These are phyloP conservation scores for Agaricus subrufescens DNA, from an alignment of 768 basidiomycete species.

Conservation along the genomic window DNA sequence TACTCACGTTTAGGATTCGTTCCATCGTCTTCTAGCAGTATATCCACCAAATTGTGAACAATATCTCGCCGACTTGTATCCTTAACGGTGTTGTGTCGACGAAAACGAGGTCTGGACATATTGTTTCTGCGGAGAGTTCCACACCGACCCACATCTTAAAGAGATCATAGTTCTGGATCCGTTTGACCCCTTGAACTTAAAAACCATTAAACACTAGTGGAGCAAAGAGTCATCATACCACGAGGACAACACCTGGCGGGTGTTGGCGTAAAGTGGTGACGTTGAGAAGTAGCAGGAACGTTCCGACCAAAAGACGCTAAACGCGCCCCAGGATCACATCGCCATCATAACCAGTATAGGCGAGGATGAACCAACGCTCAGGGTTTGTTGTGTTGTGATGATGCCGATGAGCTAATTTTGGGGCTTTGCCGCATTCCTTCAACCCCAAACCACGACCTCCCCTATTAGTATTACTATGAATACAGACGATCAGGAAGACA, in stretches of 20 bases:
- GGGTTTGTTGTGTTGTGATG: neutral
- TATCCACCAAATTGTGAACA: conserved; percentile 46
- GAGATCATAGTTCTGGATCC: neutral
- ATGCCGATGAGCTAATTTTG: neutral
- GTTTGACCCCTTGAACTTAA: neutral
- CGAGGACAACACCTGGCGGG: neutral
- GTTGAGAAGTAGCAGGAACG: too few species aligned
- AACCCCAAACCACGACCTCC: neutral
- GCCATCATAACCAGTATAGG: too few species aligned
- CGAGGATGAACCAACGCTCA: too few species aligned
- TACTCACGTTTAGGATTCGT: conserved; percentile 24
- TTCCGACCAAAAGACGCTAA: too few species aligned
- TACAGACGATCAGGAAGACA: conserved; percentile 8
- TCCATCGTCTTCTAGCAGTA: conserved; percentile 36
- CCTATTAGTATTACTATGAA: neutral
- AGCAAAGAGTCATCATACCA: neutral
- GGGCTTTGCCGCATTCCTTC: neutral
- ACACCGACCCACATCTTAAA: neutral
- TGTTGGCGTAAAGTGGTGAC: too few species aligned
- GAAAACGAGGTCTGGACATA: neutral
- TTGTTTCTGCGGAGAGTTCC: neutral
- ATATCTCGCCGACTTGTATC: conserved; percentile 34
- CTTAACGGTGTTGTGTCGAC: neutral
- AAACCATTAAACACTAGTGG: neutral
- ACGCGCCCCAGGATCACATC: too few species aligned